phyloP scores from a whole-genome alignment of 306 rosid species.

The Morella rubra region DNA sequence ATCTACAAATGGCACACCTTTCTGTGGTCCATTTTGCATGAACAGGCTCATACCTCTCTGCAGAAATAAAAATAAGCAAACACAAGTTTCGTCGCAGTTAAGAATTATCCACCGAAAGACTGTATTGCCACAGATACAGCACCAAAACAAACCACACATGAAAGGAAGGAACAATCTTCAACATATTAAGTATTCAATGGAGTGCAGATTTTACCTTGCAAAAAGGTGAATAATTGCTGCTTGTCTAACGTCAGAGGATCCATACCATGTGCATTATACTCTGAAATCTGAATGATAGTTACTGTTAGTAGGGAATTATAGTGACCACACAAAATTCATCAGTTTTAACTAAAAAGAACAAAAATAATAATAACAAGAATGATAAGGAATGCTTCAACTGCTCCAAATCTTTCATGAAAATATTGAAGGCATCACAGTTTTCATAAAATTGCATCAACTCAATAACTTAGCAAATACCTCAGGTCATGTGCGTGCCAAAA shows the following conservation, averaged over 20 bases:
- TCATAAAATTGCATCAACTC: background rate
- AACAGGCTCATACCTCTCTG: slow-evolving; percentile 88
- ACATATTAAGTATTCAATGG: background rate
- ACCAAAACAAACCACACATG: background rate
- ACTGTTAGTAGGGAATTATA: slow-evolving; percentile 27
- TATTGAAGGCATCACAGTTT: background rate
- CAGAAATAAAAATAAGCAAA: slow-evolving; percentile 33
- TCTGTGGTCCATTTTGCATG: slow-evolving; percentile 91
- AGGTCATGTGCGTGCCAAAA: too few relatives aligned
- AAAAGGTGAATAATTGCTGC: slow-evolving; percentile 61
- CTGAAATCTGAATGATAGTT: slow-evolving; percentile 58
- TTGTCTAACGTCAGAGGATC: slow-evolving; percentile 58
- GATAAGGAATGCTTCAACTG: background rate
- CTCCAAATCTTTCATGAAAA: background rate
- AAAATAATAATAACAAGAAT: background rate
- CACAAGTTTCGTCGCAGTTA: slow-evolving; percentile 17
- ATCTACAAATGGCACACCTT: slow-evolving; percentile 96
- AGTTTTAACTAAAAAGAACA: background rate
- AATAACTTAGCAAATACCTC: background rate
- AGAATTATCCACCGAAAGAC: slow-evolving; percentile 24
- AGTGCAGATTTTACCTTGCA: slow-evolving; percentile 59
- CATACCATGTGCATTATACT: slow-evolving; percentile 47
- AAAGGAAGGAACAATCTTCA: slow-evolving; percentile 19
- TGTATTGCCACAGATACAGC: slow-evolving; percentile 13
- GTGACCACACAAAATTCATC: background rate